Conservation (phyloP, 371 early-diverging fungal species). For the Gilbertella persicaria region DNA sequence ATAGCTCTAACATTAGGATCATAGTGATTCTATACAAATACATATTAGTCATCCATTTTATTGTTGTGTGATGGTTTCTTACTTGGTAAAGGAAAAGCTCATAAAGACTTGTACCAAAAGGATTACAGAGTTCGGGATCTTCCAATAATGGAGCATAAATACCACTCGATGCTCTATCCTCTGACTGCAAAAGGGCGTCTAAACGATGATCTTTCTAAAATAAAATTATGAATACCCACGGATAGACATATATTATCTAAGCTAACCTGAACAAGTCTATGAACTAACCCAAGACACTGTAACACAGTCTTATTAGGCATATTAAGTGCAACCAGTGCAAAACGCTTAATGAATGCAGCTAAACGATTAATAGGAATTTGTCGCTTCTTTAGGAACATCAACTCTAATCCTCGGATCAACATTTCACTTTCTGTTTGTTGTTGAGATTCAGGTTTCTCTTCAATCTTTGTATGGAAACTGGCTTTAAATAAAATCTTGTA, state of each 20-base stretch:
- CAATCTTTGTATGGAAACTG: conserved; percentile 66
- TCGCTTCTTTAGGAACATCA: conserved; percentile 80
- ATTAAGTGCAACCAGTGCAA: conserved; percentile 55
- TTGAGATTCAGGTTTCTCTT: conserved; percentile 44
- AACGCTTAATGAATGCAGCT: conserved; percentile 72
- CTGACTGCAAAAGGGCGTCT: conserved; percentile 80
- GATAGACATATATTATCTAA: conserved; percentile 23
- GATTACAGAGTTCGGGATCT: conserved; percentile 93
- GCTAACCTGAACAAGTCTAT: conserved; percentile 37
- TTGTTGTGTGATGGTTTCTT: conserved; percentile 9
- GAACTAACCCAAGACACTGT: conserved; percentile 37
- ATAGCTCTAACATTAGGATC: conserved; percentile 73
- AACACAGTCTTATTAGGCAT: conserved; percentile 49
- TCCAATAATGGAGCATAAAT: conserved; percentile 79
- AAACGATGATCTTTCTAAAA: conserved; percentile 69
- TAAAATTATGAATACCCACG: conserved; percentile 13
- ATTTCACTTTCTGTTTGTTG: conserved; percentile 75
- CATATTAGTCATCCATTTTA: not conserved
- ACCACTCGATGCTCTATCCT: conserved; percentile 79
- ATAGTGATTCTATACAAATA: conserved; percentile 67
- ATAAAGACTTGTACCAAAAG: conserved; percentile 86
- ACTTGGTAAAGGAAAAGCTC: conserved; percentile 80
- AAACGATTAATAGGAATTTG: conserved; percentile 73
- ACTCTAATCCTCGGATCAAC: conserved; percentile 75
- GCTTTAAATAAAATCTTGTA: conserved; percentile 76